Percentiles rank a stretch among this genome's conserved stretches.
phyloP scores from a whole-genome alignment of 352 stramenopile genomes.

The Phytophthora foliorum region DNA sequence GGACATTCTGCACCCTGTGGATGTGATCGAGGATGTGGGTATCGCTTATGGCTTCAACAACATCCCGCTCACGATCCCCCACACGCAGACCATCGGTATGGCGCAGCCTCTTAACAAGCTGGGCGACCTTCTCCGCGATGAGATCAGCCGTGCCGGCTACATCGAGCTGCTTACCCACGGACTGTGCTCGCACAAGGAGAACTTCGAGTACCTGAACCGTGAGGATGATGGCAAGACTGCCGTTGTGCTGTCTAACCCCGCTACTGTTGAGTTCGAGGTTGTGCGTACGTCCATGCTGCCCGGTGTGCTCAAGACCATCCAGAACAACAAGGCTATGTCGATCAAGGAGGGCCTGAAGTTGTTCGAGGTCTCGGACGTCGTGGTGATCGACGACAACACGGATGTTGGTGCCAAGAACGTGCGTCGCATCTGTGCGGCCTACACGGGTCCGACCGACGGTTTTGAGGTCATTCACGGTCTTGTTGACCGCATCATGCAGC shows the following conservation, averaged over 20 bases:
- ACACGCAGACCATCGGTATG: conserved; percentile 96
- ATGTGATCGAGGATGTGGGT: conserved; percentile 99
- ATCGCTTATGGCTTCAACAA: conserved; percentile 99
- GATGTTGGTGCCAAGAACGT: conserved; percentile 97
- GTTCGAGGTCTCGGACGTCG: conserved; percentile 99
- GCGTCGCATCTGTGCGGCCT: conserved; percentile 96
- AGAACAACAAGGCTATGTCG: conserved; percentile 98
- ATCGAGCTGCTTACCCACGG: conserved; percentile 98
- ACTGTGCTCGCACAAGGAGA: conserved; percentile 97
- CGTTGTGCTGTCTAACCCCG: conserved; percentile 98
- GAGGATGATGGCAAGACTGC: conserved; percentile 86
- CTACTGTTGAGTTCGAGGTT: conserved; percentile 99
- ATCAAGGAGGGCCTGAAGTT: conserved; percentile 98
- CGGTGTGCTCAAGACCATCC: conserved; percentile 98
- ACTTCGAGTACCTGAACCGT: conserved; percentile 96
- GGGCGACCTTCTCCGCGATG: conserved; percentile 97
- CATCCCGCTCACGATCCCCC: conserved; percentile 96
- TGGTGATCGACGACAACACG: conserved; percentile 94
- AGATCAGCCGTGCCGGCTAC: conserved; percentile 98
- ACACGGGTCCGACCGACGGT: conserved; percentile 97
- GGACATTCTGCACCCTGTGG: conserved; percentile 99
- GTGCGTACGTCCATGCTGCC: conserved; percentile 98
- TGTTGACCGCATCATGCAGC: conserved; percentile 98
- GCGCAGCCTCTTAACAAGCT: conserved; percentile 98
- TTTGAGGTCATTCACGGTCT: conserved; percentile 99